Base-by-base conservation (phyloP, 1,284 basidiomycete species). In the Erythrobasidium hasegawianum region DNA sequence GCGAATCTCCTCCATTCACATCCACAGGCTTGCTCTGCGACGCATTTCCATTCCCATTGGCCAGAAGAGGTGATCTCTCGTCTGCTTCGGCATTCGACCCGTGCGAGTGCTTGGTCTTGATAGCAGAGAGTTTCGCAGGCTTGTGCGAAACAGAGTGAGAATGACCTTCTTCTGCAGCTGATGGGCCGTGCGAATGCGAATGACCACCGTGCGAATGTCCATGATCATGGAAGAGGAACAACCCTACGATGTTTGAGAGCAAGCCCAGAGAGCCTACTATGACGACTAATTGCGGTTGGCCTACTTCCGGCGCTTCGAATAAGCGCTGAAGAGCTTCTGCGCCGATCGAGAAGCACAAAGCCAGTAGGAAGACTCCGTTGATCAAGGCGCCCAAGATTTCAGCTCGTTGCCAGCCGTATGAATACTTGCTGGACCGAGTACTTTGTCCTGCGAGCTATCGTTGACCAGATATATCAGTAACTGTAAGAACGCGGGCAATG, bases 341-440 rank as follows among this genome's bases (percentile, higher is more conserved):
- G 59, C 85, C 88, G 75, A 99, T 97, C 16, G 92, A 91, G 78
- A 97, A 93, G 80, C 95, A 99, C 0, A 98, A 84, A 0, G 96
- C 95, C 54, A 92, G 81, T 2, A 98, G 84, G 80, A 97, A 97
- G 61, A 97, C 94, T 57, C 96, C 95, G 75, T 99, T 99, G 75
- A 97, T 81, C 53, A 98, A 83, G 0, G 92, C 91, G 33, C 92
- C 92, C 8, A 99, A 84, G 69, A 98, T 96, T 76, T 99, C 96
- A 16, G 96, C 96, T 66, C 96, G 84, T 79, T 98, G 95, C 93
- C 94, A 97, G 20, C 92, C 92, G 75, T 95, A 96, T 1, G 90
- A 89, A 77, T 92, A 94, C 45, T 85, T 84, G 49, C 78, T 74
- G 38, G 79, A 77, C 24, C 86, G 83, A 24, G 68, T 55, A 11